phyloP scores from a whole-genome alignment of 768 basidiomycete species.

The Tricholoma sp. region DNA sequence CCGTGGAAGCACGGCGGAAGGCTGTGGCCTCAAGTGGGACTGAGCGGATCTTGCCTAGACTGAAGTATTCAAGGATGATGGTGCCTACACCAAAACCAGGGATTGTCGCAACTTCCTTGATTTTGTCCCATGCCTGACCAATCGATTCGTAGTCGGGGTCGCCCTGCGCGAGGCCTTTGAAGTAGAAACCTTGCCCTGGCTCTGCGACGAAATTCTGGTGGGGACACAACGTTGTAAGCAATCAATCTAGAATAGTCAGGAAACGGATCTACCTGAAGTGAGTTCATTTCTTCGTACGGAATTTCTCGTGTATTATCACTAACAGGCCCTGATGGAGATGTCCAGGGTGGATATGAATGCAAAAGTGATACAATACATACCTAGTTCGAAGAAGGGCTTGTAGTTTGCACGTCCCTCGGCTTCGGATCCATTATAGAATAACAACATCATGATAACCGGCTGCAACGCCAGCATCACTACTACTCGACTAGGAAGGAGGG shows the following conservation, averaged over 20 bases:
- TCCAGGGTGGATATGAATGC: not conserved
- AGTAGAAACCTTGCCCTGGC: slow-evolving; percentile 37
- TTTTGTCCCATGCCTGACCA: slow-evolving; percentile 21
- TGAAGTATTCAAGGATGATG: slow-evolving; percentile 39
- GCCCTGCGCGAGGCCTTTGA: slow-evolving; percentile 36
- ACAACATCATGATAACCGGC: slow-evolving; percentile 30
- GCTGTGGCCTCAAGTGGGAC: slow-evolving; percentile 31
- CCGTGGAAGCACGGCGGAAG: slow-evolving; percentile 32
- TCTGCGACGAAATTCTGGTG: slow-evolving; percentile 21
- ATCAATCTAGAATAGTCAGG: not conserved
- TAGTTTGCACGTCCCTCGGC: slow-evolving; percentile 40
- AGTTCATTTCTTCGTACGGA: not conserved
- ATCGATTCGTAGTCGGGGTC: slow-evolving; percentile 14
- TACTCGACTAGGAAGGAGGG: not conserved
- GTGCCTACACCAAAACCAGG: not conserved
- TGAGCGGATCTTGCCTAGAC: slow-evolving; percentile 31
- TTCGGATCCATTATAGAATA: slow-evolving; percentile 50
- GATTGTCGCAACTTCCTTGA: not conserved
- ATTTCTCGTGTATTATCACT: not conserved
- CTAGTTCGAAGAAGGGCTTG: slow-evolving; percentile 41
- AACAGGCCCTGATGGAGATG: not conserved
- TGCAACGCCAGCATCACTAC: slow-evolving; percentile 11
- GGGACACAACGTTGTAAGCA: not conserved
- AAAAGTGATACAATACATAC: slow-evolving; percentile 17
- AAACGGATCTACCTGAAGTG: not conserved